Base-by-base conservation (phyloP, 495 filamentous ascomycete species). In the Chaetomium tenue region DNA sequence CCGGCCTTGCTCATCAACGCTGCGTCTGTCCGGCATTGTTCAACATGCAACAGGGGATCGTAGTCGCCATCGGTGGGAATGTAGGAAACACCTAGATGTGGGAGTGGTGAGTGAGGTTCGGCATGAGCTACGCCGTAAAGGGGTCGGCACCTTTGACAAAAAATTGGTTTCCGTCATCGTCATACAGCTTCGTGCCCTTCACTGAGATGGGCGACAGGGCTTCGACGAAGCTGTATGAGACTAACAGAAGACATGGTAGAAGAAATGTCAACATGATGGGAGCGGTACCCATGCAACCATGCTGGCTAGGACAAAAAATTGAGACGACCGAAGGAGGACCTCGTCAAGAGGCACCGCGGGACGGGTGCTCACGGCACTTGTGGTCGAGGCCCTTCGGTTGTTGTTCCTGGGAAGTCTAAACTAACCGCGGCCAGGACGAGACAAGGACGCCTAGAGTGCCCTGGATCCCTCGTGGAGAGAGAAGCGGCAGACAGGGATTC, bases 111-210 rank as follows among this genome's bases (percentile, higher is more conserved):
- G 50, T 40, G 30, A 30, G 15, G 18, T 16, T 20, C 16, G n/a
- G n/a, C 3, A 12, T 22, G 56, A 54, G 28, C 39, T 16, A 11
- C 15, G 33, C 12, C 61, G 51, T 47, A 11, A 56, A 60, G 53
- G 25, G 68, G 53, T 58, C 37, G 57, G 55, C 59, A 66, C 63
- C 64, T 60, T 91, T 91, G 72, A 93, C 83, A 78, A 82, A 93
- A 75, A 87, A 93, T 72, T 93, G 90, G 18, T 83, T 78, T 53
- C 90, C 90, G 76, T 90, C 83, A 64, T 81, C 82, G 54, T 83
- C 86, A 77, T 91, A 93, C 80, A 93, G 89, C 74, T 93, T 93
- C 70, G 85, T 82, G n/a, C 90, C 90, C 39, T 63, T 66, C 53
- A 55, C 40, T 7, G 64, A 66, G 16, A 66, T 63, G 12, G 64